Base-by-base conservation (phyloP, 257 asterid genomes). In the Solanum sitiens region DNA sequence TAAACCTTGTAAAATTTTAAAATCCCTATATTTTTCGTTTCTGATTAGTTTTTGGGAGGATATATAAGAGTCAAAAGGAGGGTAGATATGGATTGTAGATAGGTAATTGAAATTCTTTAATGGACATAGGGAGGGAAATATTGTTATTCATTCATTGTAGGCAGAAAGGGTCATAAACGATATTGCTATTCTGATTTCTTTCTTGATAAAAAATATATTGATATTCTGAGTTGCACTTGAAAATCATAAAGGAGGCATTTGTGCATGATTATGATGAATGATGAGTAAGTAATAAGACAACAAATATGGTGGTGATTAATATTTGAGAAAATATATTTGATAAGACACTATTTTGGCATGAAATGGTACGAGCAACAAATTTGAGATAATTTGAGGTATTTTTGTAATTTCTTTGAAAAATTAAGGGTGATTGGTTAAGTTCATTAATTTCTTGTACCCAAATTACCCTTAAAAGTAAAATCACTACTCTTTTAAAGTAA, bases 91-190 rank as follows among this genome's bases (percentile, higher is more conserved):
- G 89, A 32, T 86, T 89, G 89, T 91, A 90, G 88, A 91, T 92
- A 89, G 86, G 87, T 53, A 89, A 77, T 42, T 86, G 83, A 61
- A 88, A 86, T 93, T 94, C 94, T 95, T 93, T 94, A 20, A 90
- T 90, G 93, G 93, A 91, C 89, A 89, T 90, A 88, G 74, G 93
- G 90, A 88, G 87, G 67, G 89, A 90, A 80, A 88, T 86, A 87
- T 87, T 91, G 88, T 86, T 70, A 89, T 90, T 90, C 89, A 88
- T 91, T 94, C 92, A 91, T 92, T 92, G 93, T 93, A 91, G 94
- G 88, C 87, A 79, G 65, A 79, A 44, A 73, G 82, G 65, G 87
- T 87, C 75, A 70, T 88, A 89, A 84, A 37, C 15, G 5, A 65
- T 84, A 68, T 83, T 77, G 89, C 33, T 35, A 59, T 59, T 87